phyloP scores from a whole-genome alignment of 495 filamentous ascomycete genomes.

The Niebla homalea region DNA sequence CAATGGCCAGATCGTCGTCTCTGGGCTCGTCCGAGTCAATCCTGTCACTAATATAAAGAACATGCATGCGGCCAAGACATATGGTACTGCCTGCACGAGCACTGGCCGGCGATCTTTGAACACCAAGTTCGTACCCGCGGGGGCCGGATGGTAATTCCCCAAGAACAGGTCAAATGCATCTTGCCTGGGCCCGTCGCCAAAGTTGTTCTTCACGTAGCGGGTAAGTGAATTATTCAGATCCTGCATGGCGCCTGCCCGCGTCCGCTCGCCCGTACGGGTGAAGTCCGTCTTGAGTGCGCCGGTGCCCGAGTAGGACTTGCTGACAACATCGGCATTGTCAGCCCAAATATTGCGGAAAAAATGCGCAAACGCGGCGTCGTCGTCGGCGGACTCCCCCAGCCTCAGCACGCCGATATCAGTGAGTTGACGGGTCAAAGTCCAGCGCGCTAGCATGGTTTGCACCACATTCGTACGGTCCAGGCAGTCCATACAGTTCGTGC shows the following conservation, averaged over 20 bases:
- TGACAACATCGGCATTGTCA: constrained; percentile 93
- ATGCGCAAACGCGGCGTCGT: constrained; percentile 65
- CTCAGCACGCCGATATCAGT: constrained; percentile 64
- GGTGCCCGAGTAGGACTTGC: constrained; percentile 82
- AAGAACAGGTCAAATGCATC: constrained; percentile 93
- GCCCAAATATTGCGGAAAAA: constrained; percentile 95
- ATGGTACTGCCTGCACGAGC: constrained; percentile 79
- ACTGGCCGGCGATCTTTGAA: constrained; percentile 82
- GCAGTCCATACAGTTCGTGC: constrained; percentile 99
- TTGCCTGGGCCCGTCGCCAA: constrained; percentile 80
- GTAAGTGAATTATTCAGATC: constrained; percentile 73
- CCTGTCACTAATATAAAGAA: constrained; percentile 74
- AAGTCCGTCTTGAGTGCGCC: constrained; percentile 95
- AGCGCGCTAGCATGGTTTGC: constrained; percentile 86
- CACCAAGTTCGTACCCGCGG: constrained; percentile 49
- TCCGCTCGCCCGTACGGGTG: constrained; percentile 77
- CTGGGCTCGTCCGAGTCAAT: constrained; percentile 54
- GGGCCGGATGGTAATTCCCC: constrained; percentile 63
- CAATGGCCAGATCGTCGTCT: constrained; percentile 61
- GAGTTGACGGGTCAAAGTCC: constrained; percentile 74
- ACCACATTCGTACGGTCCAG: constrained; percentile 96
- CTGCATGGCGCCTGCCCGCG: constrained; percentile 64
- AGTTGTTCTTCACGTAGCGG: constrained; percentile 82
- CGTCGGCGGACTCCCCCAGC: constrained; percentile 52
- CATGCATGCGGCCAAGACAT: constrained; percentile 71